A percentile compares a stretch with the other conserved stretches of the same genome.
These are phyloP conservation scores for Pythium vanterpoolii DNA, from an alignment of 352 stramenopile genomes.

Conservation along the genomic window DNA sequence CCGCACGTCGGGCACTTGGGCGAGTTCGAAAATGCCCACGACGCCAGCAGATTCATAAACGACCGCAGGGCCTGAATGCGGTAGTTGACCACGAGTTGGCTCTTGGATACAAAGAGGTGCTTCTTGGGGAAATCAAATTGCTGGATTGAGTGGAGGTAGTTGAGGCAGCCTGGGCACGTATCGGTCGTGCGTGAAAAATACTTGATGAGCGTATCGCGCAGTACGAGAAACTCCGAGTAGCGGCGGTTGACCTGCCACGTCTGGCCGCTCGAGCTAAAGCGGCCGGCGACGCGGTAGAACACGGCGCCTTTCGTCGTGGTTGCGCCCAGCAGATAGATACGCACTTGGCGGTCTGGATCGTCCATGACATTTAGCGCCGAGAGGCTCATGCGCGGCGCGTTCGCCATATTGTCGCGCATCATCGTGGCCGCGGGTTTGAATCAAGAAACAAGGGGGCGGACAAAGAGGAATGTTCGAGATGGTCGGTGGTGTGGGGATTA, in stretches of 20 bases:
- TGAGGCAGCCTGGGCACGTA: conserved; percentile 76
- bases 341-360: conserved; percentile 42
- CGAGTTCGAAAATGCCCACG: conserved; percentile 77
- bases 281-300: conserved; percentile 66
- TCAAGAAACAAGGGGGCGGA: neutral
- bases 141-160: conserved; percentile 75
- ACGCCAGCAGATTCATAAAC: conserved; percentile 81
- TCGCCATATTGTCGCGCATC: conserved; percentile 20
- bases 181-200: conserved; percentile 65
- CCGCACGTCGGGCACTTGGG: conserved; percentile 84
- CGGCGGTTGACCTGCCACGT: conserved; percentile 80
- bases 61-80: conserved; percentile 76
- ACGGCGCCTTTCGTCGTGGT: conserved; percentile 47
- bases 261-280: conserved; percentile 58
- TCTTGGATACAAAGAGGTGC: conserved; percentile 76
- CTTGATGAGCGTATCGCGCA: conserved; percentile 74
- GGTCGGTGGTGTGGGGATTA: too few species aligned
- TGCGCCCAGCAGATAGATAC: conserved; percentile 68
- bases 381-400: conserved; percentile 43
- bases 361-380: conserved; percentile 48
- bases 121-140: conserved; percentile 87
- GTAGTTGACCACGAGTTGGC: conserved; percentile 80
- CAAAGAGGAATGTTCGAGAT: too few species aligned
- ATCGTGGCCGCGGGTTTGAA: neutral
- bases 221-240: conserved; percentile 82